phyloP scores from a whole-genome alignment of 2,329 filamentous ascomycete species.

The Aspergillus sp. region DNA sequence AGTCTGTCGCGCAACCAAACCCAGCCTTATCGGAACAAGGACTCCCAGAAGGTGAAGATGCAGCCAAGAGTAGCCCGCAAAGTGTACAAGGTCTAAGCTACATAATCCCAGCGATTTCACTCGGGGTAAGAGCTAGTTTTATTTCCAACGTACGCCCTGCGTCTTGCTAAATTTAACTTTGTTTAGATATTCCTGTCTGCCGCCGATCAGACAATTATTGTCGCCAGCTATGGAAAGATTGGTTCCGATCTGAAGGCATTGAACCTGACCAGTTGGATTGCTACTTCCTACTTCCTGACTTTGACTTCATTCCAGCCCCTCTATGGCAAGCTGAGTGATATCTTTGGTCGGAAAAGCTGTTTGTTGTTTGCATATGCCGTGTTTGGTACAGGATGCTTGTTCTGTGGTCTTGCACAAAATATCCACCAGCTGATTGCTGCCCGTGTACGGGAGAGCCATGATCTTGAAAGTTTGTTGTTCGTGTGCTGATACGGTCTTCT shows the following conservation, averaged over 20 bases:
- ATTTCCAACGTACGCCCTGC: constrained; percentile 6
- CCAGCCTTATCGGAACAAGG: constrained; percentile 15
- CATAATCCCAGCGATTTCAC: constrained; percentile 61
- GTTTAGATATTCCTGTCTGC: constrained; percentile 68
- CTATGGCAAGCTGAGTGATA: constrained; percentile 60
- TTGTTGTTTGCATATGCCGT: constrained; percentile 53
- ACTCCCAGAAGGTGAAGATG: constrained; percentile 15
- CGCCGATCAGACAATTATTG: constrained; percentile 73
- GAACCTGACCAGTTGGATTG: constrained; percentile 75
- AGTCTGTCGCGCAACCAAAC: constrained; percentile 18
- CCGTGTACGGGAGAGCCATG: constrained; percentile 42
- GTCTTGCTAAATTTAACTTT: constrained; percentile 16
- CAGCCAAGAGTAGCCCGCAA: constrained; percentile 41
- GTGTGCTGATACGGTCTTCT: not conserved
- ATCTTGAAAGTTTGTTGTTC: too few species aligned
- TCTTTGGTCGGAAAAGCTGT: constrained; percentile 57
- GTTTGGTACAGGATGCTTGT: constrained; percentile 52
- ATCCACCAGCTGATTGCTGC: constrained; percentile 67
- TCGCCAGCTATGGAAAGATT: constrained; percentile 76
- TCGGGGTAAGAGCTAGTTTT: constrained; percentile 53
- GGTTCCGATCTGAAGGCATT: constrained; percentile 73
- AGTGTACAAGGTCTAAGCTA: constrained; percentile 54
- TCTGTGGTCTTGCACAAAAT: constrained; percentile 60
- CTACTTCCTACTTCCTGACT: constrained; percentile 69
- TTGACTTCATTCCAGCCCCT: constrained; percentile 72